Evolutionary conservation across 345 rosid genomes (phyloP).

Genomic region (Populus alba): DNA sequence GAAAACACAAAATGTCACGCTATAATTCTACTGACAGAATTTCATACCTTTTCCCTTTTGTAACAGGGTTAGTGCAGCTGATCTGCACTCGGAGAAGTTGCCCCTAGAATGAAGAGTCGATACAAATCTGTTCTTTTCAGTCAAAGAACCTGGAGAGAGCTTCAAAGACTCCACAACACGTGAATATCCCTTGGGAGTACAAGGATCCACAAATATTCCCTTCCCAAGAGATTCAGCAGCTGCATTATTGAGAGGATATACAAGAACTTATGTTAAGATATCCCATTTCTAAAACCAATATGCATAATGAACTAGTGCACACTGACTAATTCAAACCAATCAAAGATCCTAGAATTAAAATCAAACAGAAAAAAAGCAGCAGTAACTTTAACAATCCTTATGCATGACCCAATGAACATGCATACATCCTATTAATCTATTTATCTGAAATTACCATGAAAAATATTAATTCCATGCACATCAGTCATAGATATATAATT

Average conservation of each 20-base stretch:
- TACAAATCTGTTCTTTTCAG: slow-evolving; percentile 32
- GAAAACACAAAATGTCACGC: background rate
- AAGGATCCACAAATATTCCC: slow-evolving; percentile 57
- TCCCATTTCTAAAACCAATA: background rate
- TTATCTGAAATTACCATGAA: too few species aligned
- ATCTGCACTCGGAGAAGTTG: slow-evolving; percentile 86
- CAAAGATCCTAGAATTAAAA: background rate
- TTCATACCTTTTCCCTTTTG: slow-evolving; percentile 72
- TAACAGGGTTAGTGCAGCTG: slow-evolving; percentile 57
- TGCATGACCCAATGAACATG: background rate
- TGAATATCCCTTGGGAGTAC: slow-evolving; percentile 76
- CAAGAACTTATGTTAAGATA: background rate
- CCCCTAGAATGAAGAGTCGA: slow-evolving; percentile 57
- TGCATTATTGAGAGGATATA: slow-evolving; percentile 30
- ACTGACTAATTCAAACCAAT: background rate
- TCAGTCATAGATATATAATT: background rate
- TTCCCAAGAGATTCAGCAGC: slow-evolving; percentile 41
- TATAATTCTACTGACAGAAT: background rate
- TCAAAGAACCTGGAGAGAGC: slow-evolving; percentile 39
- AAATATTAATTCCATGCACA: background rate
- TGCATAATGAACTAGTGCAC: background rate
- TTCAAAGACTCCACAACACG: slow-evolving; percentile 26
- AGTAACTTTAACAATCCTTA: background rate
- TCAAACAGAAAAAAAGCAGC: background rate
- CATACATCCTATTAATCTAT: background rate